phyloP scores from a whole-genome alignment of 2,329 filamentous ascomycete genomes.

The Colletotrichum sp. region DNA sequence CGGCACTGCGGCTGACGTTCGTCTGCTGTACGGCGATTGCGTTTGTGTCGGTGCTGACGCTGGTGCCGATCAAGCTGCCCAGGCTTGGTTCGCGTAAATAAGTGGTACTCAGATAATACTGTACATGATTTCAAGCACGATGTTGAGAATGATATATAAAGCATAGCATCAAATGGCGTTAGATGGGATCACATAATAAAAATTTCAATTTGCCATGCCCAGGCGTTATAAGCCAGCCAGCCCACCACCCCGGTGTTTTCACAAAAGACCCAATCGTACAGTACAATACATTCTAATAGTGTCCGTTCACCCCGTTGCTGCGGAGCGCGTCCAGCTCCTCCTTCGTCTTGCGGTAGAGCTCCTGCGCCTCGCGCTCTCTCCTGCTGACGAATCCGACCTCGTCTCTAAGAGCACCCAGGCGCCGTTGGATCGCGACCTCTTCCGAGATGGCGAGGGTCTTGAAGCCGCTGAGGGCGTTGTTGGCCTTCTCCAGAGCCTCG shows the following conservation, averaged over 20 bases:
- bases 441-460: slow-evolving; percentile 79
- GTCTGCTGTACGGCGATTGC: slow-evolving; percentile 49
- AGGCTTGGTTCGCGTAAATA: slow-evolving; percentile 50
- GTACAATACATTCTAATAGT: slow-evolving; percentile 1
- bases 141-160: not conserved
- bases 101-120: not conserved
- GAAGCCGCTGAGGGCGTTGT: slow-evolving; percentile 74
- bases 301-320: slow-evolving; percentile 32
- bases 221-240: not conserved
- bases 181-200: not conserved
- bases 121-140: not conserved
- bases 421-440: slow-evolving; percentile 73
- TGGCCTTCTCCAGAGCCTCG: slow-evolving; percentile 75
- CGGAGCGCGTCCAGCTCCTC: slow-evolving; percentile 76
- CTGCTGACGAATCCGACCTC: slow-evolving; percentile 82
- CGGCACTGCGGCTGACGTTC: slow-evolving; percentile 54
- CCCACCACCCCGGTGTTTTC: not conserved
- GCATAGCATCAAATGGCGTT: not conserved
- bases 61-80: slow-evolving; percentile 59
- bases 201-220: not conserved
- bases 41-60: slow-evolving; percentile 48
- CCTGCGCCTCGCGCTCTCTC: slow-evolving; percentile 89
- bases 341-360: slow-evolving; percentile 76
- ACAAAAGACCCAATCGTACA: not conserved
- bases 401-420: slow-evolving; percentile 78